Evolutionary conservation across 805 yeast species (phyloP).

Genomic region (Yarrowia yakushimensis): DNA sequence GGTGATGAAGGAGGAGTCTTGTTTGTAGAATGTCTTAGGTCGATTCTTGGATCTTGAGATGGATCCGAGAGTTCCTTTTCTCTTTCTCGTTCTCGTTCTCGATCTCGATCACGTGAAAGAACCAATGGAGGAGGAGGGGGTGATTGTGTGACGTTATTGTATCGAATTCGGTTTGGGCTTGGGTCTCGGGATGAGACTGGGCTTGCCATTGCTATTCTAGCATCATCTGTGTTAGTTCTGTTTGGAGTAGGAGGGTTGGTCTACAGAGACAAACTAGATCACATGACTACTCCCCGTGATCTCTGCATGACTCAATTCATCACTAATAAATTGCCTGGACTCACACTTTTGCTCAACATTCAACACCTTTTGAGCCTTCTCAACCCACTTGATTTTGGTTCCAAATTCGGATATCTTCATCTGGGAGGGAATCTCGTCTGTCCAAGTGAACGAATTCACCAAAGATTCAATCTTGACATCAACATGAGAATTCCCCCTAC

Average conservation of each 20-base stretch:
- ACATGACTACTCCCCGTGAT: too few species aligned
- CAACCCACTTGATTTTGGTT: neutral
- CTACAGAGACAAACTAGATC: too few species aligned
- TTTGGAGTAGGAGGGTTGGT: too few species aligned
- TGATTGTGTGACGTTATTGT: neutral
- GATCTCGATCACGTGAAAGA: neutral
- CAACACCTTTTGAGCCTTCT: constrained; percentile 5
- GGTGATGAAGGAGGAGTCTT: neutral
- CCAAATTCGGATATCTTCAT: neutral
- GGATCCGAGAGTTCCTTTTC: neutral
- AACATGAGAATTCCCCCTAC: neutral
- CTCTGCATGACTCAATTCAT: too few species aligned
- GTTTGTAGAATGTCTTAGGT: neutral
- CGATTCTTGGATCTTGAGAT: neutral
- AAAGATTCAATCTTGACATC: neutral
- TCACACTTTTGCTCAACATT: constrained; percentile 12
- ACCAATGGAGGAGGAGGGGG: constrained; percentile 5
- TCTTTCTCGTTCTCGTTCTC: neutral
- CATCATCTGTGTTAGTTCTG: neutral
- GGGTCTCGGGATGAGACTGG: neutral
- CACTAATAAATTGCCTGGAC: too few species aligned
- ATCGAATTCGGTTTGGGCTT: neutral
- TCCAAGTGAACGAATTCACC: neutral
- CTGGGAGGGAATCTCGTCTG: neutral
- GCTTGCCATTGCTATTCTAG: neutral